These are phyloP conservation scores for Cryphonectria japonica DNA, from an alignment of 2,329 filamentous ascomycete genomes.

Conservation along the genomic window DNA sequence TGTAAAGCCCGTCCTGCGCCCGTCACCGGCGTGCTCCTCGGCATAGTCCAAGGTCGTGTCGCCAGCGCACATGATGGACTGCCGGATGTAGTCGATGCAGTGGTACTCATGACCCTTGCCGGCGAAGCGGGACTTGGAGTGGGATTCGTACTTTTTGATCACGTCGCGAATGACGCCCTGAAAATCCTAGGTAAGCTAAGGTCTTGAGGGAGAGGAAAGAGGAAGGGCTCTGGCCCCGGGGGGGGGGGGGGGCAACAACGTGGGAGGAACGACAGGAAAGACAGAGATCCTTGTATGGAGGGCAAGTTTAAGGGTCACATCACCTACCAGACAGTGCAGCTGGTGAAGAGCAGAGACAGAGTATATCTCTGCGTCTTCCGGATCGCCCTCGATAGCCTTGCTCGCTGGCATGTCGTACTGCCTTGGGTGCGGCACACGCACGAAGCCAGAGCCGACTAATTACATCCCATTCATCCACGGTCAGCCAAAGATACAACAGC, in stretches of 20 bases:
- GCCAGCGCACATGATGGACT: conserved; percentile 26
- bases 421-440: conserved; percentile 26
- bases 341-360: conserved; percentile 28
- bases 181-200: neutral
- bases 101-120: conserved; percentile 27
- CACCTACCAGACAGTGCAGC: conserved; percentile 26
- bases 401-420: conserved; percentile 25
- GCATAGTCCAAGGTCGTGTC: conserved; percentile 28
- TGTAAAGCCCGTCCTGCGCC: conserved; percentile 23
- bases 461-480: neutral
- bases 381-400: conserved; percentile 25
- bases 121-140: conserved; percentile 28
- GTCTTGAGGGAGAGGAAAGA: neutral
- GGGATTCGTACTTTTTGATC: conserved; percentile 27
- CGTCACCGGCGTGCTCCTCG: conserved; percentile 21
- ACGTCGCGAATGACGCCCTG: conserved; percentile 29
- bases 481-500: neutral
- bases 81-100: conserved; percentile 29
- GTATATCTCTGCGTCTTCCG: conserved; percentile 27
- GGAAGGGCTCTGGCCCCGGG: no score
- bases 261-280: neutral
- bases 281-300: neutral
- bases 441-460: conserved; percentile 25
- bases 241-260: no score
- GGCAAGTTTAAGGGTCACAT: neutral